A percentile compares a stretch with the other conserved stretches of the same genome.
Conservation (phyloP, 192 early-diverging fungal genomes). For the Spinellus fusiger region DNA sequence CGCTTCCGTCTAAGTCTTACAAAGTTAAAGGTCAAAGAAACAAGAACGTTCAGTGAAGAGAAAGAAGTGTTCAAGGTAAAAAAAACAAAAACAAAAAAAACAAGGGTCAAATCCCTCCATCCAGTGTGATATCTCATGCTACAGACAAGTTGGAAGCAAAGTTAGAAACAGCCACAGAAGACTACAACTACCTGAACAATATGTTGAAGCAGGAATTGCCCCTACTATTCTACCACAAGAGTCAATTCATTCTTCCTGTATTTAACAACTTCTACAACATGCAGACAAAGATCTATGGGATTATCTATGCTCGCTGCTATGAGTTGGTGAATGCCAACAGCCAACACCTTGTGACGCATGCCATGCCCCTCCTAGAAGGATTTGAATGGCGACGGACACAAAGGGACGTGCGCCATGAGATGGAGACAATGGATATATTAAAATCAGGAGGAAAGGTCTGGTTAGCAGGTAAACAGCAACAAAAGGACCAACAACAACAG, state of each 20-base stretch:
- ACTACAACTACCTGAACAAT: conserved; percentile 82
- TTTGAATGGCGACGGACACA: conserved; percentile 14
- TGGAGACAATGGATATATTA: conserved; percentile 23
- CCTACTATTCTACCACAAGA: conserved; percentile 62
- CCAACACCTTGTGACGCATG: conserved; percentile 15
- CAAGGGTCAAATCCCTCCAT: not conserved
- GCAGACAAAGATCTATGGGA: conserved; percentile 72
- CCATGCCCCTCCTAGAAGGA: conserved; percentile 25
- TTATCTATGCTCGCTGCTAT: conserved; percentile 54
- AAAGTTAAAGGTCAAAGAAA: conserved; percentile 71
- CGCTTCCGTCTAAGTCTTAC: conserved; percentile 64
- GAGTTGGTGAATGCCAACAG: conserved; percentile 35
- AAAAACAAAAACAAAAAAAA: not conserved
- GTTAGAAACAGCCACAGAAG: conserved; percentile 75
- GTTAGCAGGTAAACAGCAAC: conserved; percentile 18
- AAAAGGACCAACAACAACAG: not conserved
- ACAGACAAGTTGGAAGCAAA: conserved; percentile 48
- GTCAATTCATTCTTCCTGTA: conserved; percentile 79
- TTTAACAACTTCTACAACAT: conserved; percentile 81
- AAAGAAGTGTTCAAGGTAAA: conserved; percentile 58
- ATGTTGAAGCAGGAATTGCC: conserved; percentile 75
- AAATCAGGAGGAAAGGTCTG: conserved; percentile 32
- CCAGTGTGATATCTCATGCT: not conserved
- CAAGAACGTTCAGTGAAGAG: conserved; percentile 59
- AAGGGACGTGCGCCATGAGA: conserved; percentile 19